Evolutionary conservation across 257 asterid genomes (phyloP).

Genomic region (Fraxinus americana): DNA sequence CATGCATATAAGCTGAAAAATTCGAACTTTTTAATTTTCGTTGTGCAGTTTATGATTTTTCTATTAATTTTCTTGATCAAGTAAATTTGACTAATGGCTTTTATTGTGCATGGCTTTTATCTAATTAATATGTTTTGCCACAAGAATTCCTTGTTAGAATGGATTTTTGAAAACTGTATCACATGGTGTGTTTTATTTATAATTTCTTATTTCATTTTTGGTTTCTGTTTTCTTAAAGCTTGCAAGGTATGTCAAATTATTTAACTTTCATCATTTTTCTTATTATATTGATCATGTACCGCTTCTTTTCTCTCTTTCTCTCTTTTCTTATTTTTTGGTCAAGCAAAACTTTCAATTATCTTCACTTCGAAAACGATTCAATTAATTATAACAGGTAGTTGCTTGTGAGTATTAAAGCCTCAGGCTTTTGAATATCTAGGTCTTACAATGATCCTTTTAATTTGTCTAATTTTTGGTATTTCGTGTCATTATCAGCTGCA

Average conservation of each 20-base stretch:
- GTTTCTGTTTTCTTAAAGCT: neutral
- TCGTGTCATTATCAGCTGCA: neutral
- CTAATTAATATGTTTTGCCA: neutral
- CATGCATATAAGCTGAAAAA: neutral
- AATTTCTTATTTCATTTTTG: neutral
- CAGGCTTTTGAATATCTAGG: neutral
- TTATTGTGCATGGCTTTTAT: neutral
- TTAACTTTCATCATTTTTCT: neutral
- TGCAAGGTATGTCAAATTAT: neutral
- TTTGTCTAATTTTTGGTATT: neutral
- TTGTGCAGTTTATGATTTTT: neutral
- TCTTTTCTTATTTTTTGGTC: neutral
- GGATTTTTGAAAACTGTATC: neutral
- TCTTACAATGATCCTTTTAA: neutral
- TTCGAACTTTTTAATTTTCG: neutral
- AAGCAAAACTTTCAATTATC: neutral
- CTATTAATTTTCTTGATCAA: constrained; percentile 2
- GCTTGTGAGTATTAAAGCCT: neutral
- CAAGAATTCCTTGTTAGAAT: neutral
- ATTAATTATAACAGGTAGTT: neutral
- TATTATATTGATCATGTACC: neutral
- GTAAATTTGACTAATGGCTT: neutral
- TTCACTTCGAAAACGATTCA: neutral
- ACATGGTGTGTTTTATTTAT: neutral
- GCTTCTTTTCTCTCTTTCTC: neutral